phyloP scores from a whole-genome alignment of 1,139 yeast species.

The Saccharomyces pastorianus region DNA sequence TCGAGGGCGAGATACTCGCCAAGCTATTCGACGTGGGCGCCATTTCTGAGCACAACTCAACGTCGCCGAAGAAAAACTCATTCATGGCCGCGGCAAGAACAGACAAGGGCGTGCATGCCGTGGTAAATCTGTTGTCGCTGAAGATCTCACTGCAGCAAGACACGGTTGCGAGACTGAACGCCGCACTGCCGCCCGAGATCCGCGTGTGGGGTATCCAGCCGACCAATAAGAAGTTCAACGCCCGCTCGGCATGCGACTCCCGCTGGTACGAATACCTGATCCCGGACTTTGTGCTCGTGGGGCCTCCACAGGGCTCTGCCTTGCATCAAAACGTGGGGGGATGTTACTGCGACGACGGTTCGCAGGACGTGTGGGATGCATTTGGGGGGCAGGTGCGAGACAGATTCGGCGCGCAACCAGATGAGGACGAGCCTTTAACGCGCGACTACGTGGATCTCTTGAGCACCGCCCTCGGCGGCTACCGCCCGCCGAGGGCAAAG shows the following conservation, averaged over 20 bases:
- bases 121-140: conserved; percentile 50
- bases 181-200: conserved; percentile 64
- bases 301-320: background rate
- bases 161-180: conserved; percentile 57
- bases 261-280: conserved; percentile 3
- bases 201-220: conserved; percentile 81
- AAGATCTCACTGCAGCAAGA: conserved; percentile 78
- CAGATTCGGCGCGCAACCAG: conserved; percentile 58
- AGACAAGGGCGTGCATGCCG: conserved; percentile 85
- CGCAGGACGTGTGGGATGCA: background rate
- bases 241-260: background rate
- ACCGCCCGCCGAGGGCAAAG: conserved; percentile 49
- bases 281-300: background rate
- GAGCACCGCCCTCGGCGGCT: conserved; percentile 66
- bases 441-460: conserved; percentile 37
- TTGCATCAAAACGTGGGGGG: background rate
- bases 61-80: conserved; percentile 79
- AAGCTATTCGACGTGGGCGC: conserved; percentile 88
- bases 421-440: background rate
- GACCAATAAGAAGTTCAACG: conserved; percentile 43
- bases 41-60: conserved; percentile 75
- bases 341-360: background rate
- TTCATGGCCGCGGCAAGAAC: conserved; percentile 53
- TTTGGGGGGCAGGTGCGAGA: conserved; percentile 33
- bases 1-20: conserved; percentile 82